These are phyloP conservation scores for Lactarius sanguifluus DNA, from an alignment of 768 basidiomycete species.

Conservation along the genomic window DNA sequence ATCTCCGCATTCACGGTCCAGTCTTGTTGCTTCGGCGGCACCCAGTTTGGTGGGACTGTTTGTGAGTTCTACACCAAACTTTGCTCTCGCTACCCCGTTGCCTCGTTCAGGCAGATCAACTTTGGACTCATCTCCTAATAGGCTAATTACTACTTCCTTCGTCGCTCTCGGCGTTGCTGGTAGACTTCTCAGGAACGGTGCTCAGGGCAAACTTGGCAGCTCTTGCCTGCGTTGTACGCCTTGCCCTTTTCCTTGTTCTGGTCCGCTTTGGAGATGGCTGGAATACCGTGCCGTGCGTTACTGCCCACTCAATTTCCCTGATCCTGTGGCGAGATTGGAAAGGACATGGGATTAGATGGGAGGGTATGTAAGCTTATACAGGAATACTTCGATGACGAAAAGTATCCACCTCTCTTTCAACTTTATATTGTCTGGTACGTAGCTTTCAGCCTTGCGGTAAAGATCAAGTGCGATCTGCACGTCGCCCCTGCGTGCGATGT, in stretches of 20 bases:
- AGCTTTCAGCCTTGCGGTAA: conserved; percentile 77
- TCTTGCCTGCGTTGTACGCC: conserved; percentile 15
- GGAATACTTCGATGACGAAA: conserved; percentile 64
- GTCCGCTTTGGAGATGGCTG: conserved; percentile 57
- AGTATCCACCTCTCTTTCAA: conserved; percentile 85
- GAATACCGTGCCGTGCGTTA: conserved; percentile 60
- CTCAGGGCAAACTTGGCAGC: conserved; percentile 24
- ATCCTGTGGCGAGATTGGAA: conserved; percentile 49
- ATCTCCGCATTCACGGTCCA: conserved; percentile 22
- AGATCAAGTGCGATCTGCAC: conserved; percentile 77
- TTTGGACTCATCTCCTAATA: conserved; percentile 22
- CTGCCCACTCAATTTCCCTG: conserved; percentile 79
- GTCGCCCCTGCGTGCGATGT: conserved; percentile 55
- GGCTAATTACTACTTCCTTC: conserved; percentile 29
- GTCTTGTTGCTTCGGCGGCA: conserved; percentile 1
- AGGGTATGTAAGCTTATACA: conserved; percentile 37
- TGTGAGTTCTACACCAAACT: conserved; percentile 26
- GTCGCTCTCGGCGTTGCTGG: conserved; percentile 28
- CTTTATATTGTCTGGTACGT: conserved; percentile 85
- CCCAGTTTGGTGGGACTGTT: conserved; percentile 28
- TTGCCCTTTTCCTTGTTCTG: conserved; percentile 38
- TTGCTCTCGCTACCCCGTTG: conserved; percentile 17
- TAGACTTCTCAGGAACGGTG: conserved; percentile 19
- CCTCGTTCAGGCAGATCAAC: conserved; percentile 26
- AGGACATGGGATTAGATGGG: conserved; percentile 34